phyloP scores from a whole-genome alignment of 306 rosid genomes.

The Medicago truncatula region DNA sequence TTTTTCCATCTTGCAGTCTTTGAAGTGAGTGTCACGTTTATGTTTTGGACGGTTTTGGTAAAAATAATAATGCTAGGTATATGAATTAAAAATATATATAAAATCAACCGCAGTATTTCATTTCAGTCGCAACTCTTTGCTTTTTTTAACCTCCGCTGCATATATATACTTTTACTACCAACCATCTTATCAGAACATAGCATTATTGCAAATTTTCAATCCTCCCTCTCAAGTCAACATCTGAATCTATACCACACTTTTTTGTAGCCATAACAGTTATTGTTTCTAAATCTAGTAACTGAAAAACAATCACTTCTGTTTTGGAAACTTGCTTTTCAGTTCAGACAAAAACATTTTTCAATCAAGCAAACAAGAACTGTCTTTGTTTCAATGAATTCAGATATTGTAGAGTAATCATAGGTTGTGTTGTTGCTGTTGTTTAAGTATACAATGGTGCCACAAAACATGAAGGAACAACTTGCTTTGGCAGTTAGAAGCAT shows the following conservation, averaged over 20 bases:
- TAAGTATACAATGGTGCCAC: conserved; percentile 45
- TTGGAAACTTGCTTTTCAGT: background rate
- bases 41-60: too few relatives aligned
- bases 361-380: background rate
- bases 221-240: background rate
- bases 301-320: background rate
- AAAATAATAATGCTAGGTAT: too few relatives aligned
- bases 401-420: background rate
- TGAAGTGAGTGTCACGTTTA: too few relatives aligned
- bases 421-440: conserved; percentile 38
- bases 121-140: too few relatives aligned
- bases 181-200: background rate
- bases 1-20: too few relatives aligned
- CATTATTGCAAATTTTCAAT: background rate
- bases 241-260: background rate
- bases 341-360: background rate
- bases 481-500: conserved; percentile 85
- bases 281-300: background rate
- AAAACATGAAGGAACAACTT: conserved; percentile 69
- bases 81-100: too few relatives aligned
- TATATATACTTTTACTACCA: background rate
- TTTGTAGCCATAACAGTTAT: background rate
- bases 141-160: too few relatives aligned
- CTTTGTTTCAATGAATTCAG: background rate
- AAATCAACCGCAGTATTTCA: too few relatives aligned